phyloP scores from a whole-genome alignment of 192 early-diverging fungal genomes.

The Linnemannia hyalina region DNA sequence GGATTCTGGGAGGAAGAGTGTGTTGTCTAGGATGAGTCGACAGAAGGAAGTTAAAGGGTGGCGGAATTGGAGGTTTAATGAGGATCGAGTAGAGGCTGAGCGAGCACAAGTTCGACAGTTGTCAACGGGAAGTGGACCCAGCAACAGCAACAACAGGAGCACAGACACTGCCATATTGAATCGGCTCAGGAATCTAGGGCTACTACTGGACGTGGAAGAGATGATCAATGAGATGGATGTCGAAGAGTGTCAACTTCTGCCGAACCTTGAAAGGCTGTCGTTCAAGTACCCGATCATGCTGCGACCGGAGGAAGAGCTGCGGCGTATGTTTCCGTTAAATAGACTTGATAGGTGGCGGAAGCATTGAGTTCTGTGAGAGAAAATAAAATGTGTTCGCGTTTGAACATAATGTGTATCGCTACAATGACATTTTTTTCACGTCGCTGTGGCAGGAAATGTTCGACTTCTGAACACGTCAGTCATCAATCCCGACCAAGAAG shows the following conservation, averaged over 20 bases:
- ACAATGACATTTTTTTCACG: too few species aligned
- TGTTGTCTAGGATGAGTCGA: background rate
- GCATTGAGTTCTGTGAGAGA: too few species aligned
- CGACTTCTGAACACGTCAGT: too few species aligned
- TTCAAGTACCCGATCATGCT: background rate
- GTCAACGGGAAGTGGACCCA: background rate
- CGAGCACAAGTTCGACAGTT: background rate
- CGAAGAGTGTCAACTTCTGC: background rate
- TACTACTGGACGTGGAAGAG: background rate
- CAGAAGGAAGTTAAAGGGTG: background rate
- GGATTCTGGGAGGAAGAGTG: background rate
- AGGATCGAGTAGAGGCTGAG: background rate
- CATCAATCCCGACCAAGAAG: too few species aligned
- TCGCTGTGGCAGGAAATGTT: too few species aligned
- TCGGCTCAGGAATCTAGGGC: background rate
- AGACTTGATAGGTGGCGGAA: too few species aligned
- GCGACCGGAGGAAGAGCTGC: background rate
- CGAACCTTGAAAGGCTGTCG: background rate
- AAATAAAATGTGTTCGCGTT: too few species aligned
- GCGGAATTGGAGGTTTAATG: background rate
- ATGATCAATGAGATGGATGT: background rate
- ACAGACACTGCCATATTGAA: background rate
- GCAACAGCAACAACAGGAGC: background rate
- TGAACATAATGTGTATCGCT: too few species aligned
- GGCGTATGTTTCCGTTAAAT: background rate